Base-by-base conservation (phyloP, 1,284 basidiomycete species). In the Xerocomus subilludens region DNA sequence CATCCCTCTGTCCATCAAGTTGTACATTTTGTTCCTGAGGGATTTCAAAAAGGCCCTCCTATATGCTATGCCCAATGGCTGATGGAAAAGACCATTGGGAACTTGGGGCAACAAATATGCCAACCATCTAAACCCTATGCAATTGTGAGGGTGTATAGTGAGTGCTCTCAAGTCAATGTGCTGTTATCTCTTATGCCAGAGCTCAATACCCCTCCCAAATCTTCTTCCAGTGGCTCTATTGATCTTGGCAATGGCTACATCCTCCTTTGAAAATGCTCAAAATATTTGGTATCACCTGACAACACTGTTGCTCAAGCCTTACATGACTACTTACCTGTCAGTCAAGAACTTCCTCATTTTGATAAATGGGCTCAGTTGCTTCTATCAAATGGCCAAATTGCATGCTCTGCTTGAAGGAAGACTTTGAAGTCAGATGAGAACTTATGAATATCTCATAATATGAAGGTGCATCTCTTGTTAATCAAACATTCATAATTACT, bases 31-130 rank as follows among this genome's bases (percentile, higher is more conserved):
- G 45, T 42, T 10, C 36, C 49, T 1, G 63, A 74, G 14, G 30
- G 66, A 1, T 10, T 74, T 42, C 66, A 58, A 10, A 74, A 74
- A n/a, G 70, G 66, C 0, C 70, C 72, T 1, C 49, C 60, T 0
- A 77, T 77, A 16, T 77, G 76, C 6, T 73, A 71, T 20, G 69
- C 70, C 0, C 77, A 78, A 23, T 78, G 77, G 74, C 76, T 67
- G 0, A 78, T 78, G 63, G 77, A 78, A 11, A 1, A 53, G 0
- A 77, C 73, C 0, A 77, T 77, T 5, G 69, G 76, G 1, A 77
- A 77, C 9, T 23, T 77, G 2, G 36, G 59, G 1, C 71, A 75
- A 13, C 36, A 78, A 27, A 75, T 77, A 1, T n/a, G 7, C 9
- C 67, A 60, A 23, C 58, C 56, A 6, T 68, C 67, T 2, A 47